Evolutionary conservation across 352 stramenopile genomes (phyloP).

Genomic region (Phytopythium mirpurense): DNA sequence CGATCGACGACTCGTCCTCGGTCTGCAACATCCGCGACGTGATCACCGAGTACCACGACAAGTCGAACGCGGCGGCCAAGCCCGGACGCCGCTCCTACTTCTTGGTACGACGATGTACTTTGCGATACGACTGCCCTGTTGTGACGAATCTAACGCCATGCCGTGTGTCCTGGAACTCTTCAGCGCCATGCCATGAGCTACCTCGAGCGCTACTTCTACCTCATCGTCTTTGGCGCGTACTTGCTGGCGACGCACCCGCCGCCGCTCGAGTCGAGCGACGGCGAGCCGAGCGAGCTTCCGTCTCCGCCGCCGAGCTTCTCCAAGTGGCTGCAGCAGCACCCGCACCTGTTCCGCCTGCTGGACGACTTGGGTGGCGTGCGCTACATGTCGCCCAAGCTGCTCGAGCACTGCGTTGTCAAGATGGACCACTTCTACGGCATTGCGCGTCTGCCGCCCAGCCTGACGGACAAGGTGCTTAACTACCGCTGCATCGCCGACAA

Average conservation of each 20-base stretch:
- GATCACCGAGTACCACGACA: slow-evolving; percentile 74
- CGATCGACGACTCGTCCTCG: slow-evolving; percentile 60
- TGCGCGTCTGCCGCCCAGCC: slow-evolving; percentile 48
- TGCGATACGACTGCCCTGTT: too few relatives aligned
- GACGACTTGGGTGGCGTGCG: slow-evolving; percentile 73
- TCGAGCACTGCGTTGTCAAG: slow-evolving; percentile 82
- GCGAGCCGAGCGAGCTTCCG: slow-evolving; percentile 3
- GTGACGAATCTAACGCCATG: slow-evolving; percentile 8
- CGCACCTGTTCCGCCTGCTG: slow-evolving; percentile 66
- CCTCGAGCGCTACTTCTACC: slow-evolving; percentile 85
- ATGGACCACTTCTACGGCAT: slow-evolving; percentile 89
- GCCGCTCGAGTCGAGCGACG: slow-evolving; percentile 9
- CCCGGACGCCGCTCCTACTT: slow-evolving; percentile 77
- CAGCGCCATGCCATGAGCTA: slow-evolving; percentile 84
- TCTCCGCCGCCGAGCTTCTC: slow-evolving; percentile 47
- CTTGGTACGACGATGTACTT: slow-evolving; percentile 44
- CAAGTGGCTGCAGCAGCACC: slow-evolving; percentile 76
- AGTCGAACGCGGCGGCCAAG: slow-evolving; percentile 71
- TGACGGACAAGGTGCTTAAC: slow-evolving; percentile 78
- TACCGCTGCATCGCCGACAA: slow-evolving; percentile 77
- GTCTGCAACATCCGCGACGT: slow-evolving; percentile 80
- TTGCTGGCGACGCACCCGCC: slow-evolving; percentile 37
- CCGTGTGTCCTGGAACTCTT: neutral
- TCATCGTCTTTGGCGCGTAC: slow-evolving; percentile 86
- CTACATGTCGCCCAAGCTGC: slow-evolving; percentile 79